Percentiles rank a stretch among this genome's conserved stretches.
Evolutionary conservation across 352 stramenopile species (phyloP).

Genomic region (Globisporangium apiculatum): DNA sequence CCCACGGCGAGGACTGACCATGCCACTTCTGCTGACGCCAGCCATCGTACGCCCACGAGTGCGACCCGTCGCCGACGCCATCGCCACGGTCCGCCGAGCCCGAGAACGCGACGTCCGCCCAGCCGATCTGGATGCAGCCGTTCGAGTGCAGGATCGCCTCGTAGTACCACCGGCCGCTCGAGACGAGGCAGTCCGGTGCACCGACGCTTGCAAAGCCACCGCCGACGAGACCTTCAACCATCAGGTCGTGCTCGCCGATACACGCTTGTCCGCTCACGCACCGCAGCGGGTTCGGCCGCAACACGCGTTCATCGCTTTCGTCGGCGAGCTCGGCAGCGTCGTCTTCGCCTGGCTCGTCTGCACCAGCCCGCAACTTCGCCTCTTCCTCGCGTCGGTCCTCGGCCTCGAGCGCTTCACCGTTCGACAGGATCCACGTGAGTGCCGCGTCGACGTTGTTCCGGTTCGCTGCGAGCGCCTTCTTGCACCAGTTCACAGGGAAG

Average conservation of each 20-base stretch:
- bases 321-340: slow-evolving; percentile 8
- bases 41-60: slow-evolving; percentile 93
- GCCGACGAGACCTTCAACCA: slow-evolving; percentile 80
- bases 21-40: slow-evolving; percentile 91
- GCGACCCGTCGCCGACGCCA: slow-evolving; percentile 87
- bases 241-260: slow-evolving; percentile 76
- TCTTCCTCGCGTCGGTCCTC: slow-evolving; percentile 86
- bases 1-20: slow-evolving; percentile 76
- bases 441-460: slow-evolving; percentile 88
- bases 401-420: slow-evolving; percentile 82
- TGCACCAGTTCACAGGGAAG: slow-evolving; percentile 91
- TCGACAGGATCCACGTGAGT: slow-evolving; percentile 90
- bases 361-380: slow-evolving; percentile 33
- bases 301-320: slow-evolving; percentile 26
- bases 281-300: slow-evolving; percentile 74
- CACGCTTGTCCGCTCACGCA: slow-evolving; percentile 82
- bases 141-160: slow-evolving; percentile 91
- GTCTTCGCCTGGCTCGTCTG: slow-evolving; percentile 21
- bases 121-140: slow-evolving; percentile 93
- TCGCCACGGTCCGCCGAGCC: slow-evolving; percentile 84
- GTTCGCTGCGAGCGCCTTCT: slow-evolving; percentile 84
- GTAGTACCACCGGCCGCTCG: slow-evolving; percentile 84
- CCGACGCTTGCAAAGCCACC: slow-evolving; percentile 83
- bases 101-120: slow-evolving; percentile 86
- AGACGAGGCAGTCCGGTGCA: slow-evolving; percentile 74